A percentile compares a stretch with the other conserved stretches of the same genome.
These are phyloP conservation scores for Puccinia sorghi DNA, from an alignment of 1,284 basidiomycete genomes.

Conservation along the genomic window DNA sequence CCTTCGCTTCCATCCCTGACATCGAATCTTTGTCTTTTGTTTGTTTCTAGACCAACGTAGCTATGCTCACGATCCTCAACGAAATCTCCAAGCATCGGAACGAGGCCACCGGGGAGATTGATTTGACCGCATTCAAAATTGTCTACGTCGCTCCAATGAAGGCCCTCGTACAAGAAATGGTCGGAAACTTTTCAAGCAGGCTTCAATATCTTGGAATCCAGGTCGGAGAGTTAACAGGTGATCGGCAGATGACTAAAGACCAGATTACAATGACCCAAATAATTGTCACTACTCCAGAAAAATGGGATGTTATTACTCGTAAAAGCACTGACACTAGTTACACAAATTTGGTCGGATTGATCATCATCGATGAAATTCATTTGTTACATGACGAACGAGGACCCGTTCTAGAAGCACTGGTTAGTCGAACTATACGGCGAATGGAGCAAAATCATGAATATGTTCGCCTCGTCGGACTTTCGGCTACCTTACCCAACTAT, in stretches of 20 bases:
- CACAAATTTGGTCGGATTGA: conserved; percentile 91
- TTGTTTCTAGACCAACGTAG: conserved; percentile 78
- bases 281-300: conserved; percentile 96
- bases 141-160: conserved; percentile 99
- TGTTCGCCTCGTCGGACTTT: conserved; percentile 90
- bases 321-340: conserved; percentile 97
- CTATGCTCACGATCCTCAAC: conserved; percentile 88
- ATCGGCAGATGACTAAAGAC: conserved; percentile 96
- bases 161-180: conserved; percentile 95
- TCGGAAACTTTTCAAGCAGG: conserved; percentile 85
- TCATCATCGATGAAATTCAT: conserved; percentile 99
- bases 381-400: conserved; percentile 97
- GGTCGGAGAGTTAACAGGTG: conserved; percentile 94
- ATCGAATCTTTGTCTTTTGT: neutral
- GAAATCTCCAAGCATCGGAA: conserved; percentile 83
- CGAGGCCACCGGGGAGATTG: conserved; percentile 77
- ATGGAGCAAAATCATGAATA: conserved; percentile 94
- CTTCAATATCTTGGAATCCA: conserved; percentile 79
- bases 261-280: conserved; percentile 97
- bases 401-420: conserved; percentile 89
- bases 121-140: conserved; percentile 90
- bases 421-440: conserved; percentile 84
- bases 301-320: conserved; percentile 98
- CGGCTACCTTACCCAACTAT: conserved; percentile 96
- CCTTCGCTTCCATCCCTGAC: neutral